Conservation (phyloP, 2,329 filamentous ascomycete genomes). For the Geosmithia flava region DNA sequence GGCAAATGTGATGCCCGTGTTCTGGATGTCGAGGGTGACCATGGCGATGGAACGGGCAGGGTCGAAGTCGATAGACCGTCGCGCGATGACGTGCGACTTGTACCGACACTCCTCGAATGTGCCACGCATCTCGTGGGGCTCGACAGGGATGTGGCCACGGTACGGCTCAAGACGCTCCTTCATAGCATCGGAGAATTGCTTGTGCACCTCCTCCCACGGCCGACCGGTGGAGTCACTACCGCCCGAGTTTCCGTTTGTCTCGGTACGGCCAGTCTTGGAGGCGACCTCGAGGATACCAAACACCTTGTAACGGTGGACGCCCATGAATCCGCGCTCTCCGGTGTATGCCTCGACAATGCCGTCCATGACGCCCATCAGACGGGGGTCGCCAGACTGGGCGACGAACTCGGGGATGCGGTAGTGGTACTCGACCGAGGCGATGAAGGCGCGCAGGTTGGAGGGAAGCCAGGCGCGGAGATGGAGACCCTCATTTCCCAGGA, state of each 20-base stretch:
- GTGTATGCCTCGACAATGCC: conserved; percentile 43
- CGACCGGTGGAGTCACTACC: conserved; percentile 24
- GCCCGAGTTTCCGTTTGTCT: conserved; percentile 38
- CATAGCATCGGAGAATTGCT: conserved; percentile 39
- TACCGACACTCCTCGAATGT: conserved; percentile 43
- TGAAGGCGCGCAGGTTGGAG: conserved; percentile 40
- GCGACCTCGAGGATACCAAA: conserved; percentile 42
- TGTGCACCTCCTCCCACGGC: conserved; percentile 38
- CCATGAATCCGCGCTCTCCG: conserved; percentile 43
- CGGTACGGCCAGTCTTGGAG: conserved; percentile 37
- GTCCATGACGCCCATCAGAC: conserved; percentile 38
- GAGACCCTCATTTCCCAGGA: conserved; percentile 37
- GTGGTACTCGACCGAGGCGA: conserved; percentile 40
- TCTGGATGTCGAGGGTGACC: conserved; percentile 37
- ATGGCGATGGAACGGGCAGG: conserved; percentile 29
- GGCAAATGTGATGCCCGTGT: conserved; percentile 39
- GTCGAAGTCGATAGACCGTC: conserved; percentile 33
- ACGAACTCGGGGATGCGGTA: conserved; percentile 42
- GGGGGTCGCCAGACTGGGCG: conserved; percentile 31
- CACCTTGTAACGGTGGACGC: conserved; percentile 43
- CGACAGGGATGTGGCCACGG: conserved; percentile 29
- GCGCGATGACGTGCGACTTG: conserved; percentile 27
- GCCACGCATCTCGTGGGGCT: conserved; percentile 41
- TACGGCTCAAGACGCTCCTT: conserved; percentile 39
- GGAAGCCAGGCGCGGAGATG: conserved; percentile 41